These are phyloP conservation scores for Rhizomucor pusillus DNA, from an alignment of 371 early-diverging fungal species.

Conservation along the genomic window DNA sequence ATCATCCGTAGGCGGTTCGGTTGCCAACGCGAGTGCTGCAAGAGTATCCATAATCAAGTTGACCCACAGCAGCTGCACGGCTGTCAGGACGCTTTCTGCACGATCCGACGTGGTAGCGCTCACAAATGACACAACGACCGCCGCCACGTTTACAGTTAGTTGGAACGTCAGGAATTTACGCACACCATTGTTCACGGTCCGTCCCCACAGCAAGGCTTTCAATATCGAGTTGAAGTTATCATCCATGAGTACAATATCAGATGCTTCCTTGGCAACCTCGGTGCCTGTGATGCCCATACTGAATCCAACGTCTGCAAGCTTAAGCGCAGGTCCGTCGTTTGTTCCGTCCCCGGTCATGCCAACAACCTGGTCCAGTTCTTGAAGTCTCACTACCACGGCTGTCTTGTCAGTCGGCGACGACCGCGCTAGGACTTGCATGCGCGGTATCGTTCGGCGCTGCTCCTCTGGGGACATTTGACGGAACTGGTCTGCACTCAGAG, in stretches of 20 bases:
- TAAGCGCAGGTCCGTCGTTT: conserved; percentile 96
- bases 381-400: conserved; percentile 80
- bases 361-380: conserved; percentile 88
- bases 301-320: conserved; percentile 96
- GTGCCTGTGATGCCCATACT: conserved; percentile 97
- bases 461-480: conserved; percentile 75
- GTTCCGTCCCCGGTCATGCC: conserved; percentile 98
- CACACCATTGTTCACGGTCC: conserved; percentile 92
- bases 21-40: conserved; percentile 97
- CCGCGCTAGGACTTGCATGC: conserved; percentile 90
- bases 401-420: conserved; percentile 94
- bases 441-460: conserved; percentile 75
- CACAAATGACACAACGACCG: conserved; percentile 87
- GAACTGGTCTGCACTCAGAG: conserved; percentile 90
- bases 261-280: conserved; percentile 96
- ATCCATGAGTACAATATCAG: conserved; percentile 92
- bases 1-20: conserved; percentile 92
- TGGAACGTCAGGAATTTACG: conserved; percentile 97
- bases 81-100: conserved; percentile 93
- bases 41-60: conserved; percentile 98
- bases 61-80: conserved; percentile 97
- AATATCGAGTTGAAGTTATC: conserved; percentile 93
- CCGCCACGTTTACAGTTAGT: conserved; percentile 92
- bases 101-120: conserved; percentile 85
- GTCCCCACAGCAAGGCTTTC: conserved; percentile 92